Conservation (phyloP, 352 stramenopile species). For the Pythium pyrilobum region DNA sequence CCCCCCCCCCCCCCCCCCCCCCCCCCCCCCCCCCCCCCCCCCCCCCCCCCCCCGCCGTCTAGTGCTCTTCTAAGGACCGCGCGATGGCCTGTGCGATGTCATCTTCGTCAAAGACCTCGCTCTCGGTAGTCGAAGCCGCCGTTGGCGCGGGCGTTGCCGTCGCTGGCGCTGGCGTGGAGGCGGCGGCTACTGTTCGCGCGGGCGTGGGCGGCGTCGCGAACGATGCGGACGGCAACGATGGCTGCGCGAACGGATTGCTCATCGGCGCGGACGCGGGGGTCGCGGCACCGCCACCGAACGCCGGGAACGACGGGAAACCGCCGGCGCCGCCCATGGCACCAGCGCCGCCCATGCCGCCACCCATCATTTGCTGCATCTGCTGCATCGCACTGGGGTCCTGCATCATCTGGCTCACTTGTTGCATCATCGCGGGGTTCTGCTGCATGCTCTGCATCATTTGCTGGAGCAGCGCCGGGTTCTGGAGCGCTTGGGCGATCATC, state of each 20-base stretch:
- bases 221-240: slow-evolving; percentile 27
- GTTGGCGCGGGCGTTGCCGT: slow-evolving; percentile 3
- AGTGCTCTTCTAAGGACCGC: slow-evolving; percentile 70
- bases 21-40: too few species aligned
- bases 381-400: slow-evolving; percentile 62
- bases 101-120: slow-evolving; percentile 55
- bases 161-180: slow-evolving; percentile 11
- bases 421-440: slow-evolving; percentile 78
- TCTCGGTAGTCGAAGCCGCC: slow-evolving; percentile 3
- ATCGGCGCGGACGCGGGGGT: slow-evolving; percentile 27
- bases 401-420: slow-evolving; percentile 82
- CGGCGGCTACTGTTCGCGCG: slow-evolving; percentile 8
- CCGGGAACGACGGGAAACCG: slow-evolving; percentile 10
- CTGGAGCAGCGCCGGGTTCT: slow-evolving; percentile 64
- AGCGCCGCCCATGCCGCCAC: slow-evolving; percentile 18
- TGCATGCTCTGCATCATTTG: slow-evolving; percentile 67
- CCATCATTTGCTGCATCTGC: slow-evolving; percentile 70
- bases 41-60: not conserved
- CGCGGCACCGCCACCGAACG: slow-evolving; percentile 11
- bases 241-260: slow-evolving; percentile 34
- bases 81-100: slow-evolving; percentile 77
- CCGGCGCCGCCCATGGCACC: slow-evolving; percentile 5
- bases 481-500: slow-evolving; percentile 69
- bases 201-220: slow-evolving; percentile 13
- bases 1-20: too few species aligned